Evolutionary conservation across 805 yeast species (phyloP).

Genomic region (Ascoidea asiatica): DNA sequence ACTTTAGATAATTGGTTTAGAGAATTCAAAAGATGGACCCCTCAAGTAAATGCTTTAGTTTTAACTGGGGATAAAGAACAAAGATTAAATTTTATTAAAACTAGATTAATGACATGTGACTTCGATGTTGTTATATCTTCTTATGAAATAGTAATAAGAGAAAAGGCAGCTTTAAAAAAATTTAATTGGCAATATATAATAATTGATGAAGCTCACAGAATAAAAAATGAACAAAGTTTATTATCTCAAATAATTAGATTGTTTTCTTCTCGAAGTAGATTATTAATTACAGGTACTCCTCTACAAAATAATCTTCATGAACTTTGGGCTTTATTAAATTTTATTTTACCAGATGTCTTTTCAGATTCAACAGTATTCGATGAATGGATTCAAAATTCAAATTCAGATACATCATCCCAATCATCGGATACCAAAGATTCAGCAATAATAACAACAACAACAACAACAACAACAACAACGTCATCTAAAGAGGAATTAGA

Average conservation of each 20-base stretch:
- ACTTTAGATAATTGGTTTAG: conserved; percentile 94
- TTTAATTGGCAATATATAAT: conserved; percentile 88
- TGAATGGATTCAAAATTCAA: conserved; percentile 51
- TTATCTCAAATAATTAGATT: conserved; percentile 85
- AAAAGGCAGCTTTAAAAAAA: conserved; percentile 67
- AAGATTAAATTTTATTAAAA: conserved; percentile 45
- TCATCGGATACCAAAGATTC: background rate
- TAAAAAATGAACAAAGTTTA: conserved; percentile 87
- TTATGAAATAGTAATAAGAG: conserved; percentile 87
- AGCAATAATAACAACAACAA: background rate
- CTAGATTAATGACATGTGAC: conserved; percentile 50
- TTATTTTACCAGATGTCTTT: conserved; percentile 86
- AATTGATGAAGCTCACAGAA: conserved; percentile 94
- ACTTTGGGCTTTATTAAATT: conserved; percentile 88
- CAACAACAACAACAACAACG: conserved; percentile 27
- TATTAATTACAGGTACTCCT: conserved; percentile 92
- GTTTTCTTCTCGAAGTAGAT: conserved; percentile 72
- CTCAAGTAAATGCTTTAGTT: conserved; percentile 76
- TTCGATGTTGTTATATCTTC: conserved; percentile 89
- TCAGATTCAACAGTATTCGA: conserved; percentile 85
- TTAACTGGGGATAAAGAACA: conserved; percentile 86
- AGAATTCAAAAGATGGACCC: conserved; percentile 92
- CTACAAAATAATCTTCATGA: conserved; percentile 91
- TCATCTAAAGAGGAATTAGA: conserved; percentile 25
- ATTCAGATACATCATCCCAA: background rate